Conservation (phyloP, 257 asterid species). For the Haberlea rhodopensis region DNA sequence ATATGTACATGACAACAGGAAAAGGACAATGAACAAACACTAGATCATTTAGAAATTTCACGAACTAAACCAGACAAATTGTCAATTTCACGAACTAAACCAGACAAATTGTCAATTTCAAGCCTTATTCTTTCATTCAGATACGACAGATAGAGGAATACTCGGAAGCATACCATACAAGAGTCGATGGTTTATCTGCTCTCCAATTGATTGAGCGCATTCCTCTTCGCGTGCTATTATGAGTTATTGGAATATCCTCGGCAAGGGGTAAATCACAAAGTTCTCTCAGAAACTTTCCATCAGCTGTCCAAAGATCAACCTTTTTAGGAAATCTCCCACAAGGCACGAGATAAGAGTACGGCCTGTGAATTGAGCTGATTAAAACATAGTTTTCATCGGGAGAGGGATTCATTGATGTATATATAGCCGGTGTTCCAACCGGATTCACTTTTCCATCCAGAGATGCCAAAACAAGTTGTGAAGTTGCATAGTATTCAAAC, state of each 20-base stretch:
- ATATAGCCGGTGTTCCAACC: conserved; percentile 81
- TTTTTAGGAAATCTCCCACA: conserved; percentile 91
- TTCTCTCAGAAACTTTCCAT: conserved; percentile 74
- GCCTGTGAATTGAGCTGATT: conserved; percentile 72
- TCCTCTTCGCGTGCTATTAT: conserved; percentile 81
- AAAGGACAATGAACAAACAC: neutral
- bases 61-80: neutral
- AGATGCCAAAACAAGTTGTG: conserved; percentile 84
- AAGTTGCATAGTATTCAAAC: conserved; percentile 82
- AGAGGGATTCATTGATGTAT: conserved; percentile 90
- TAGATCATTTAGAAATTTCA: neutral
- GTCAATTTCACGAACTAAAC: conserved; percentile 13
- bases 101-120: conserved; percentile 9
- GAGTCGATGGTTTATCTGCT: conserved; percentile 82
- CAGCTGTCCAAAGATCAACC: conserved; percentile 82
- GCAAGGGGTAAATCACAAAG: conserved; percentile 96
- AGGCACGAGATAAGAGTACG: conserved; percentile 83
- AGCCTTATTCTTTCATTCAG: conserved; percentile 12
- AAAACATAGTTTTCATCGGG: conserved; percentile 81
- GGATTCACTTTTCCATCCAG: conserved; percentile 68
- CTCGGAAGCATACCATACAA: conserved; percentile 69
- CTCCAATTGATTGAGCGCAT: conserved; percentile 94
- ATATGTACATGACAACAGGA: neutral
- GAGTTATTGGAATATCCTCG: conserved; percentile 87
- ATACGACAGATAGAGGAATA: conserved; percentile 6